Evolutionary conservation across 208 protist species (phyloP), one percentile per base, ranked within the genome.

Genomic region (Crithidia acanthocephali): DNA sequence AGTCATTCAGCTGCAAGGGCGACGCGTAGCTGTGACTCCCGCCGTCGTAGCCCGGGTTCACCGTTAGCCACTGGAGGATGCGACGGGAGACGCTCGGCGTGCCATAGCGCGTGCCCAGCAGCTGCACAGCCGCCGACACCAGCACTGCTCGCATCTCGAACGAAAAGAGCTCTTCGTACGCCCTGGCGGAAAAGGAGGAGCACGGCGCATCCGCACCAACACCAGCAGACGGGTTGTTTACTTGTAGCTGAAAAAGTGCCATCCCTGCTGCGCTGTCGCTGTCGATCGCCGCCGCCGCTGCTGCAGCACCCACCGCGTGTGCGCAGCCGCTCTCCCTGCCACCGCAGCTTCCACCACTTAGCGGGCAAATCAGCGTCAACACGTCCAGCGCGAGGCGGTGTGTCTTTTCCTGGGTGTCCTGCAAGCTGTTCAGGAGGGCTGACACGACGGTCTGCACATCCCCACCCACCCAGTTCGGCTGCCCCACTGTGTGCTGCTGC

Each of bases 351-450:
- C 27, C 44, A 13, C 62, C 64, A 28, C 47, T 48, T 13, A 90
- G 59, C 11, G 85, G 85, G 61, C 83, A 83, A 20, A 76, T 58
- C 10, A 42, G 50, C 30, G 76, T 60, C 25, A 90, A 63, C 27
- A 90, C 28, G 40, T 90, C 85, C 11, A 90, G 78, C 58, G 72
- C 77, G 15, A 90, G 68, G 18, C 85, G 67, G 27, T 77, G 75
- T 5, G 57, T 71, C 50, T 71, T 60, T 25, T 90, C 85, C 30
- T 73, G 79, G 18, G 66, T 57, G 52, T 84, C 85, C 48, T 87
- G 79, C 32, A 90, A 63, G 25, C 72, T 80, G 35, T 61, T 74
- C 32, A 90, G 75, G 16, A 90, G 76, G 2, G 58, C 72, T 5
- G 65, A 30, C 35, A 65, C 58, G n/a, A 77, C 66, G 7, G 48